Percentiles rank a stretch among this genome's conserved stretches.
phyloP scores from a whole-genome alignment of 306 rosid genomes.

The Chamaecrista fasciculata region DNA sequence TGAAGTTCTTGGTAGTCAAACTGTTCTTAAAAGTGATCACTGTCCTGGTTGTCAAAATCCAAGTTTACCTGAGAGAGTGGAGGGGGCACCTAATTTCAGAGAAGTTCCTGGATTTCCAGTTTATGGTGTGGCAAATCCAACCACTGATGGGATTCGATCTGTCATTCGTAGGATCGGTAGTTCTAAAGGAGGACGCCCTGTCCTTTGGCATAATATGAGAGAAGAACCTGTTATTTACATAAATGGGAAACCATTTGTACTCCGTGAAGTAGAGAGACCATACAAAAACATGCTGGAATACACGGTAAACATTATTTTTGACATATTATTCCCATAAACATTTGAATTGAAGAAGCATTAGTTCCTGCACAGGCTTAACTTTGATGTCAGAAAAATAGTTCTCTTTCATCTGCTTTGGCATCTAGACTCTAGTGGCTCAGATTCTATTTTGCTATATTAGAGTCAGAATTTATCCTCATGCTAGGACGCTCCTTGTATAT shows the following conservation, averaged over 20 bases:
- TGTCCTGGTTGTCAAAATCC: conserved; percentile 82
- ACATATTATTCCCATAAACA: conserved; percentile 8
- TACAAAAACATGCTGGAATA: conserved; percentile 90
- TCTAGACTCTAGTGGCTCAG: not conserved
- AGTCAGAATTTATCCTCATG: not conserved
- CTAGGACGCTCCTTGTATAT: not conserved
- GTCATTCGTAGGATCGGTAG: conserved; percentile 71
- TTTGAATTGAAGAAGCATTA: conserved; percentile 11
- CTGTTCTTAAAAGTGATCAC: conserved; percentile 89
- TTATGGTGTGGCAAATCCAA: conserved; percentile 95
- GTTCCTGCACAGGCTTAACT: not conserved
- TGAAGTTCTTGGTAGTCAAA: conserved; percentile 90
- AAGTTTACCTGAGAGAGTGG: conserved; percentile 72
- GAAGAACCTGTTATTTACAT: conserved; percentile 96
- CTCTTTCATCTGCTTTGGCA: conserved; percentile 9
- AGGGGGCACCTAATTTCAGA: conserved; percentile 91
- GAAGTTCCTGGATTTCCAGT: conserved; percentile 93
- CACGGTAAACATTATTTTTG: conserved; percentile 53
- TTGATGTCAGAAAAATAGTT: conserved; percentile 10
- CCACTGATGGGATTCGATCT: conserved; percentile 82
- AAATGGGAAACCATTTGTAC: conserved; percentile 92
- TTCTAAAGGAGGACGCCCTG: conserved; percentile 57
- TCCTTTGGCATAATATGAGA: conserved; percentile 96
- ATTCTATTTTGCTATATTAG: not conserved
- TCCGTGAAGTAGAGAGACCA: conserved; percentile 94